A percentile compares a stretch with the other conserved stretches of the same genome.
Evolutionary conservation across 768 basidiomycete genomes (phyloP).

Genomic region (Hebeloma cylindrosporum): DNA sequence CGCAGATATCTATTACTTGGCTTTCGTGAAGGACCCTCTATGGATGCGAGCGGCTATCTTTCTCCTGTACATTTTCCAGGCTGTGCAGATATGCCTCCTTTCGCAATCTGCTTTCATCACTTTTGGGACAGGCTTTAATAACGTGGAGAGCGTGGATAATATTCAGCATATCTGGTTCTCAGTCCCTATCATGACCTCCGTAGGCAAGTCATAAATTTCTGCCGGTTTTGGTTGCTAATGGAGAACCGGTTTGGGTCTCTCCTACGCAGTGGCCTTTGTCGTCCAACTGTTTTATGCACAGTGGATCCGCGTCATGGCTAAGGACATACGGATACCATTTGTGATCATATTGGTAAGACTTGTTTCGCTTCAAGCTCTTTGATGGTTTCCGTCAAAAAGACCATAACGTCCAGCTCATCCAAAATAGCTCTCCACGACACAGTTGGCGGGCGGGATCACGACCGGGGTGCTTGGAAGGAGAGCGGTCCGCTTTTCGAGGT

Average conservation of each 20-base stretch:
- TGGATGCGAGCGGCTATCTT: background rate
- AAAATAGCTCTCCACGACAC: constrained; percentile 5
- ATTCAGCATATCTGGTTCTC: constrained; percentile 6
- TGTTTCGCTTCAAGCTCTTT: background rate
- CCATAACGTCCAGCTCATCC: background rate
- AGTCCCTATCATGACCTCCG: constrained; percentile 1
- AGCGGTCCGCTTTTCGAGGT: constrained; percentile 4
- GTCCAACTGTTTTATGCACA: constrained; percentile 9
- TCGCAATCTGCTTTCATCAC: constrained; percentile 6
- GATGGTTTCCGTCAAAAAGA: background rate
- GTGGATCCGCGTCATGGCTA: constrained; percentile 9
- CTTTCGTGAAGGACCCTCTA: constrained; percentile 4
- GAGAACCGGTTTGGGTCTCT: background rate
- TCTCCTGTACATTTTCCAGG: background rate
- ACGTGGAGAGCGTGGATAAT: constrained; percentile 1
- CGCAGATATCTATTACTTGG: constrained; percentile 6
- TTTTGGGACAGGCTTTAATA: constrained; percentile 2
- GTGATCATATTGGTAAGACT: constrained; percentile 3
- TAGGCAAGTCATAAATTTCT: background rate
- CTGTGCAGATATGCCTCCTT: constrained; percentile 2
- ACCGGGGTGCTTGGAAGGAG: constrained; percentile 7
- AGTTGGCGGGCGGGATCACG: constrained; percentile 8
- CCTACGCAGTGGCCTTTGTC: constrained; percentile 4
- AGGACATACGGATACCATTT: constrained; percentile 3
- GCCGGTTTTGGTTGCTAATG: too few species aligned